These are phyloP conservation scores for Abrus precatorius DNA, from an alignment of 306 rosid genomes.

Conservation along the genomic window DNA sequence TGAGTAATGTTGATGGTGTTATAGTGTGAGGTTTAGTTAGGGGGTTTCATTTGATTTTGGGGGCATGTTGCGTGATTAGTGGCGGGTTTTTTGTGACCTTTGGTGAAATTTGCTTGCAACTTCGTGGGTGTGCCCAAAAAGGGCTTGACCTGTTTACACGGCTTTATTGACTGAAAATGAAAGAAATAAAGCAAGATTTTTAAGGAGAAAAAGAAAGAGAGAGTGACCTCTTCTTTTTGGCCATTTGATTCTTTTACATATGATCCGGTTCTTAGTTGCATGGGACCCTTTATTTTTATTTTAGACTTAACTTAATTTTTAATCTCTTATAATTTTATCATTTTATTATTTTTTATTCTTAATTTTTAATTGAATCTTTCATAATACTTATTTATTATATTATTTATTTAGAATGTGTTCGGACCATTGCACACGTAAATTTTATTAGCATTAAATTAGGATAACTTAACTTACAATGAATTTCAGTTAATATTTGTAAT, in stretches of 20 bases:
- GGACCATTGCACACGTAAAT: too few species aligned
- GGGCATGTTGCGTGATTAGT: conserved; percentile 46
- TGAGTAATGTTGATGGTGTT: neutral
- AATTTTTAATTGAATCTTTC: too few species aligned
- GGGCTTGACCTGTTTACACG: neutral
- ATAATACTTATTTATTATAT: too few species aligned
- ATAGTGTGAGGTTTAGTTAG: conserved; percentile 15
- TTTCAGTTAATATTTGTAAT: too few species aligned
- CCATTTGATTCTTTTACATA: neutral
- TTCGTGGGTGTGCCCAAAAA: conserved; percentile 6
- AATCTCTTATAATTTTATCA: too few species aligned
- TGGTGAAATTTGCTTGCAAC: neutral
- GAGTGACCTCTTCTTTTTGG: neutral
- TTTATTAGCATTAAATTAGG: too few species aligned
- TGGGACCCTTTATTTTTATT: too few species aligned
- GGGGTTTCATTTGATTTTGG: neutral
- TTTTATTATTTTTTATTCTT: too few species aligned
- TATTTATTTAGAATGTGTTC: too few species aligned
- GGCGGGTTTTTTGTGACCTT: conserved; percentile 43
- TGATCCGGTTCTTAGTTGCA: too few species aligned
- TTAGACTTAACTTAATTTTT: too few species aligned
- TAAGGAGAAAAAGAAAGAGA: neutral
- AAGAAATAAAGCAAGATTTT: neutral
- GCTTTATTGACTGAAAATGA: neutral
- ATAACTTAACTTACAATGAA: too few species aligned